Evolutionary conservation across 371 early-diverging fungal genomes (phyloP).

Genomic region (Mucor indicus): DNA sequence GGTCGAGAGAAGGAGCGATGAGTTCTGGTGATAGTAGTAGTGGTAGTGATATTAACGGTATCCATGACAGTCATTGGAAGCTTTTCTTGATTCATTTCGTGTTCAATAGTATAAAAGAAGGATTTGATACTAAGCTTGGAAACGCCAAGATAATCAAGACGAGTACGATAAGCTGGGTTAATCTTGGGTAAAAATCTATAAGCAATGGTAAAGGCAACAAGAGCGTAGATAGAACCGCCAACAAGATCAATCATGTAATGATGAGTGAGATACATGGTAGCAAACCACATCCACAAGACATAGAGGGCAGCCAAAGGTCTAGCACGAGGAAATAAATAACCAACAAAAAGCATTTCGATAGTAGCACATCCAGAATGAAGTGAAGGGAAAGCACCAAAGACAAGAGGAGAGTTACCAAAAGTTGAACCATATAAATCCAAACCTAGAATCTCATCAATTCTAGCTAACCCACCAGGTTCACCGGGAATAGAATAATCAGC

Average conservation of each 20-base stretch:
- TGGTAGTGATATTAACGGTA: too few relatives aligned
- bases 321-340: conserved; percentile 45
- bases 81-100: background rate
- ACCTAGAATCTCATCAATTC: conserved; percentile 70
- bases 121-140: conserved; percentile 19
- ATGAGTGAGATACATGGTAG: conserved; percentile 77
- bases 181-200: conserved; percentile 28
- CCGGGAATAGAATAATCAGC: conserved; percentile 71
- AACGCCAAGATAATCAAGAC: conserved; percentile 35
- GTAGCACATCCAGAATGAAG: conserved; percentile 74
- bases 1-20: too few relatives aligned
- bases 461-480: conserved; percentile 69
- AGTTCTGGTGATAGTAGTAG: too few relatives aligned
- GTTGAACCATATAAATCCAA: conserved; percentile 60
- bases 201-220: conserved; percentile 50
- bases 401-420: conserved; percentile 68
- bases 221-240: conserved; percentile 64
- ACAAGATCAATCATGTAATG: conserved; percentile 74
- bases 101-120: conserved; percentile 26
- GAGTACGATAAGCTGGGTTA: conserved; percentile 17
- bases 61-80: background rate
- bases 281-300: conserved; percentile 78
- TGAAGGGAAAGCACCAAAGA: conserved; percentile 78
- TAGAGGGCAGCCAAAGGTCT: conserved; percentile 50
- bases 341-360: conserved; percentile 59